Evolutionary conservation across 1,284 basidiomycete species (phyloP), one percentile per base, ranked within the genome.

Genomic region (Papiliotrema nemorosa): DNA sequence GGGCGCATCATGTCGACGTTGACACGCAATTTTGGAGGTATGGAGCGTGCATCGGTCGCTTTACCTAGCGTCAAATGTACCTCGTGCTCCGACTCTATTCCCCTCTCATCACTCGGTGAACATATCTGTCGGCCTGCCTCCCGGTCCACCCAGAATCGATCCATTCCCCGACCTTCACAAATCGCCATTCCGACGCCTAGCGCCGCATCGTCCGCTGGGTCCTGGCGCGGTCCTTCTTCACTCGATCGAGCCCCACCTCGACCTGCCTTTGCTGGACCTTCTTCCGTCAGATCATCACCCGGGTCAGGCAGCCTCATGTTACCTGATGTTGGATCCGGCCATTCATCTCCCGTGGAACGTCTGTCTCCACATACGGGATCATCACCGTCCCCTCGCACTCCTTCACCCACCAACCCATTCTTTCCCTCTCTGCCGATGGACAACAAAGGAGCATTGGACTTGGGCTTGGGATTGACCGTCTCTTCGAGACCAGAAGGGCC

Each of bases 31-130:
- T 50, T 53, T 34, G 50, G 34, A 18, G 57, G 57, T 35, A 35
- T 47, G 34, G 68, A 72, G 50, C 78, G 85, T 25, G 81, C 85
- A 38, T 88, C 87, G n/a, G 84, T 88, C 71, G 70, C 85, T 45
- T 78, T 92, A 16, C 87, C 89, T 3, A 80, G 82, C 2, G 85
- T 90, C 54, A 91, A 86, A 68, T 92, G 89, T 72, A 88, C 87
- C 3, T 84, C 77, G 35, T 92, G 89, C 70, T 75, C 77, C 59
- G 74, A 77, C 26, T 81, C 81, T 2, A 86, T 91, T 34, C 81
- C 84, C 29, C 78, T 90, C 44, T 76, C 78, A 45, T 78, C 82
- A 29, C 82, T 90, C 35, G 82, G 82, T 40, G 85, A 87, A 54
- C 88, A 90, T 69, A 77, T 83, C 62, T 90, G 88, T 40, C 62